phyloP scores from a whole-genome alignment of 23 red algal species.

The Gracilaria gracilis region DNA sequence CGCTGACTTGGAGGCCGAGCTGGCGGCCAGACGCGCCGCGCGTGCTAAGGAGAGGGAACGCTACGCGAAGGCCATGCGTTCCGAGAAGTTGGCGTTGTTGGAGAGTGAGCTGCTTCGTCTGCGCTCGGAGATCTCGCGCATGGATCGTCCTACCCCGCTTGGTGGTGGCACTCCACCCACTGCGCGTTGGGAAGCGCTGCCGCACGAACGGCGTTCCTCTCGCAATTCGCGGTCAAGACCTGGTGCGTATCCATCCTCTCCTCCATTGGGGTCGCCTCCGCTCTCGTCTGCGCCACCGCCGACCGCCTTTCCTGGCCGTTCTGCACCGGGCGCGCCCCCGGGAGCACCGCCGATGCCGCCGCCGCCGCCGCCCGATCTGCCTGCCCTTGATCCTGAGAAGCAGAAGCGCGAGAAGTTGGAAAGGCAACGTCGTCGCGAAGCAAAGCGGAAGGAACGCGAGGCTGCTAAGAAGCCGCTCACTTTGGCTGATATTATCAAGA shows the following conservation, averaged over 20 bases:
- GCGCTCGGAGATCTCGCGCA: slow-evolving; percentile 62
- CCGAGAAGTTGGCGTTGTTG: slow-evolving; percentile 58
- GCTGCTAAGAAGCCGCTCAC: slow-evolving; percentile 73
- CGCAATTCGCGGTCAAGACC: background rate
- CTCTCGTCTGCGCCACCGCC: background rate
- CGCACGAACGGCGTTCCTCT: slow-evolving; percentile 22
- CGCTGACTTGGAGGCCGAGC: slow-evolving; percentile 72
- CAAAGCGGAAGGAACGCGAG: slow-evolving; percentile 62
- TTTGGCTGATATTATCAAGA: slow-evolving; percentile 74
- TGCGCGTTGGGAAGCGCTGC: slow-evolving; percentile 58
- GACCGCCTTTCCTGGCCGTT: background rate
- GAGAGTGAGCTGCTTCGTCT: slow-evolving; percentile 70
- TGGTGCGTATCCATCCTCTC: slow-evolving; percentile 2
- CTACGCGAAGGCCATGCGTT: slow-evolving; percentile 53
- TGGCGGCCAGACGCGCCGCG: slow-evolving; percentile 38
- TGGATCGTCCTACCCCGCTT: slow-evolving; percentile 23
- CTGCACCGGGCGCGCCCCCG: background rate
- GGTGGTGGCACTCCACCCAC: slow-evolving; percentile 69
- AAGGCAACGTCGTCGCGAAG: slow-evolving; percentile 66
- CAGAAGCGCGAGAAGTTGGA: slow-evolving; percentile 58
- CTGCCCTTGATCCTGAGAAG: slow-evolving; percentile 47
- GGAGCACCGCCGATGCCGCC: slow-evolving; percentile 51
- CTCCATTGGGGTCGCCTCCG: slow-evolving; percentile 10
- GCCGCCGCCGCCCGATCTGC: slow-evolving; percentile 37
- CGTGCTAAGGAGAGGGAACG: slow-evolving; percentile 67